Evolutionary conservation across 2,329 filamentous ascomycete species (phyloP), one percentile per base, ranked within the genome.

Genomic region (Phialophora verrucosa): DNA sequence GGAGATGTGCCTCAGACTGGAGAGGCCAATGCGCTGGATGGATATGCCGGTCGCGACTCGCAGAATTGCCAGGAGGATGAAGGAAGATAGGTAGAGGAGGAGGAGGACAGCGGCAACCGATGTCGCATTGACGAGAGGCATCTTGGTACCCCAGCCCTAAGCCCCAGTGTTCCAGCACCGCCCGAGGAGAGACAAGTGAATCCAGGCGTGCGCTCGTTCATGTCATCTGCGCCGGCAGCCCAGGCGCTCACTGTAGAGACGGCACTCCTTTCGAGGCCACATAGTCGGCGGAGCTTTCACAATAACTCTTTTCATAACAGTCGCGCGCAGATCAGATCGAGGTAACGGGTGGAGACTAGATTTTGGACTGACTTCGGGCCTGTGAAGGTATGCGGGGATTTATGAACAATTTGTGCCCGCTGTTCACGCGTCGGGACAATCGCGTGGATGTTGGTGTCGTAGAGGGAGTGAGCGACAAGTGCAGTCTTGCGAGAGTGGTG

Each of bases 11-110:
- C 94, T 90, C 72, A 99, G 84, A 42, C 95, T 97, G 72, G 96
- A 89, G 78, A 96, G 96, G 69, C 95, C 95, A 73, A 99, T 87
- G 72, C 95, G 89, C 80, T 99, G 96, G 71, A 99, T 97, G 5
- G 95, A 99, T 64, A 99, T 84, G 68, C 95, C 95, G 42, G 94
- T 98, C 68, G 94, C 84, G 73, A 98, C 93, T 72, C 95, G 92
- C 70, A 99, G 81, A 73, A 98, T 86, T 74, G 95, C 95, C 78
- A 99, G 97, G 66, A 97, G 79, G 67, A 99, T 89, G 76, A 99
- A 99, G 69, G 94, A 93, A 69, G 88, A 90, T 53, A 99, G 86
- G 81, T 98, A 99, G 69, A 92, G 82, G 70, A 98, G 85, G 73
- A 98, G 88, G 72, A 97, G 83, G 73, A 96, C 84, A 77, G 94